Base-by-base conservation (phyloP, 2,329 filamentous ascomycete genomes). In the Penicillium sp. region DNA sequence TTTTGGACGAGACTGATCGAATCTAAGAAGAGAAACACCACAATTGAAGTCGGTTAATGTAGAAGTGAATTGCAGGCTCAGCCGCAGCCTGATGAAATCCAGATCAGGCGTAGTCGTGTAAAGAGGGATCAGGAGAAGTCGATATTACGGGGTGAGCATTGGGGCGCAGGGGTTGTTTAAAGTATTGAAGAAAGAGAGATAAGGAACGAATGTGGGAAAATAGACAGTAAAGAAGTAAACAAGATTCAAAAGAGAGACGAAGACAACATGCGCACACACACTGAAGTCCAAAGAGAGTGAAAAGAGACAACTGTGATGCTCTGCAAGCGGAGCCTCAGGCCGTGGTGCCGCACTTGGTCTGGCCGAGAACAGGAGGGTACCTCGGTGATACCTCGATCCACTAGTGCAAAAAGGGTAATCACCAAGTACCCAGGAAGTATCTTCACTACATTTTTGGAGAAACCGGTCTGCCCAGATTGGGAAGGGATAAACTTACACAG, bases 41-140 rank as follows among this genome's bases (percentile, higher is more conserved):
- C 35, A 46, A 42, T 51, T 50, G 35, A 49, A 46, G 22, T 44
- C 52, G 34, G 58, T 56, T 47, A 56, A 59, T 33, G 45, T 47
- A 50, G 52, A 61, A 57, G 37, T 22, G 52, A 59, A 61, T 41
- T 55, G 59, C 58, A 59, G 56, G 54, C 59, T 48, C 58, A 56
- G 59, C 56, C 56, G 54, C 54, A 52, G 56, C 47, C 53, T 54
- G 54, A 55, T 59, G 41, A 54, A 40, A 47, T 36, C 54, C 58
- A 60, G 58, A 60, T 60, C 56, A 60, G 53, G 56, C 50, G 50
- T 50, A 43, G 30, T 48, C 30, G 45, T 36, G 48, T 48, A 48
- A 49, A 52, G 42, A 46, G 46, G 47, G 50, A 54, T 58, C 56
- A 60, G 54, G 58, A 53, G 58, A 52, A 34, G 43, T 22, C 52